phyloP scores from a whole-genome alignment of 75 land plant species.

The Ceratopteris richardii region DNA sequence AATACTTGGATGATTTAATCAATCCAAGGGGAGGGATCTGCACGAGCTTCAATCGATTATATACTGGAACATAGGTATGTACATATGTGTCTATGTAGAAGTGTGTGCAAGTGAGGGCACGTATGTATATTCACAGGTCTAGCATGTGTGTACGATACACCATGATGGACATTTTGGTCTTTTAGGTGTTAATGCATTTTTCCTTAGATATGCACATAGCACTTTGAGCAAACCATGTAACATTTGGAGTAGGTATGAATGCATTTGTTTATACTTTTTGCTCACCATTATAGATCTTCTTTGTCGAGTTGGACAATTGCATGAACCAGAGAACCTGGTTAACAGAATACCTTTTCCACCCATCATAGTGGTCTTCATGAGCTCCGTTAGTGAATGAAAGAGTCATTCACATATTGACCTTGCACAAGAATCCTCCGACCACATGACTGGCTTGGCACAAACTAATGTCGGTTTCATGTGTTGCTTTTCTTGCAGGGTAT shows the following conservation, averaged over 20 bases:
- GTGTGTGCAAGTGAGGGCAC: too few species aligned
- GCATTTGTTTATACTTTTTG: conserved; percentile 25
- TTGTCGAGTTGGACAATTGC: conserved; percentile 5
- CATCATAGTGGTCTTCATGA: background rate
- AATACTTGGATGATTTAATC: too few species aligned
- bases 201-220: conserved; percentile 33
- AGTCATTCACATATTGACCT: conserved; percentile 7
- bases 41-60: too few species aligned
- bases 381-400: conserved; percentile 10
- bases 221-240: conserved; percentile 34
- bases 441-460: background rate
- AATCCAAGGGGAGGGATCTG: too few species aligned
- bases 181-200: too few species aligned
- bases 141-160: too few species aligned
- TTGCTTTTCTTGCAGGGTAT: too few species aligned
- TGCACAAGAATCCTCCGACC: background rate
- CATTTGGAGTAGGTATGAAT: conserved; percentile 38
- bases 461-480: background rate
- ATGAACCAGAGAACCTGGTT: conserved; percentile 3
- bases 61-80: too few species aligned
- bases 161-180: too few species aligned
- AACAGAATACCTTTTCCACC: conserved; percentile 6
- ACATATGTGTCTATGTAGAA: too few species aligned
- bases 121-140: too few species aligned
- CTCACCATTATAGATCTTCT: conserved; percentile 12